Evolutionary conservation across 352 stramenopile genomes (phyloP), one percentile per base, ranked within the genome.

Genomic region (Phytophthora cryptogea): DNA sequence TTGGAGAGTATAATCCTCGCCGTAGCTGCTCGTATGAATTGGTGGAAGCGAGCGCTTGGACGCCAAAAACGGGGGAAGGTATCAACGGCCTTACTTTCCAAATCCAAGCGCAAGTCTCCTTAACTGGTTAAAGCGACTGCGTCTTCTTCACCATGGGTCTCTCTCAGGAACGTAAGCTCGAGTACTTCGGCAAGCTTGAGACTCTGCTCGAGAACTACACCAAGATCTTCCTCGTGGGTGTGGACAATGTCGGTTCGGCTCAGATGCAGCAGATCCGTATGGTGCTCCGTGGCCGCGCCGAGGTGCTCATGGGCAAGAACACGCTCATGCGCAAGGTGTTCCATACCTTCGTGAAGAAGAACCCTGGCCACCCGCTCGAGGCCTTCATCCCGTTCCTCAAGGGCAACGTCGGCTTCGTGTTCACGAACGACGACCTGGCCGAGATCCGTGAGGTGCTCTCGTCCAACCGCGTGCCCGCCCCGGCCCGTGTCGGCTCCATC

Each of bases 241-340:
- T 99, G 55, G 97, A 99, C 90, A 99, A 99, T 88, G 98, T 99
- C 47, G 97, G 97, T 62, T 99, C 97, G 62, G 97, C 97, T 71
- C 98, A 99, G 86, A 97, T 99, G 77, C 97, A 99, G 77, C 80
- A 98, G 70, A 99, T 99, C 72, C 96, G 98, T 89, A 85, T 96
- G 33, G 86, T 84, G 27, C 92, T 99, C 17, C 96, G 97, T 66
- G 92, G 94, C 69, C 87, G 89, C 53, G 98, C 94, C 49, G 94
- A 98, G 46, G 81, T 99, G 47, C 89, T 99, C 63, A 99, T 99
- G 97, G 98, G 98, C 74, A 99, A 99, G 89, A 99, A 99, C 89
- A 99, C 98, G 70, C 96, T 99, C 75, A 99, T 99, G 89, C 89
- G 97, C 66, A 99, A 99, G 76, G 95, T 98, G 68, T 98, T 99